Conservation (phyloP, 2,329 filamentous ascomycete species). For the Gyromitra esculenta region DNA sequence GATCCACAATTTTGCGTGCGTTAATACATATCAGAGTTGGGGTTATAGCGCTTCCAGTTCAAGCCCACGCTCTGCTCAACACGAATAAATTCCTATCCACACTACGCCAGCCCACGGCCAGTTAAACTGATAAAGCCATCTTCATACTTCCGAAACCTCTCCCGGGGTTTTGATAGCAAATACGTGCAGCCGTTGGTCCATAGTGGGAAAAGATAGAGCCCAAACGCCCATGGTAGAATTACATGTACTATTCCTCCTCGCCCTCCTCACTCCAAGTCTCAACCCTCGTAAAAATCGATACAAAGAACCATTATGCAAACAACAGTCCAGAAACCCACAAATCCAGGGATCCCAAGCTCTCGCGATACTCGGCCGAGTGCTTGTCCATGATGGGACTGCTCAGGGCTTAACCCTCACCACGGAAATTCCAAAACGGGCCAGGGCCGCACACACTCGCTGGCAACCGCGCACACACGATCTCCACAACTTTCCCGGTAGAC, state of each 20-base stretch:
- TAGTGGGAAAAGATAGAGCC: neutral
- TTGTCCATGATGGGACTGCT: slow-evolving; percentile 41
- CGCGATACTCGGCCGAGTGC: neutral
- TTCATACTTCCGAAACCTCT: too few species aligned
- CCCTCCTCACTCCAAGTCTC: neutral
- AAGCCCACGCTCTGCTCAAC: neutral
- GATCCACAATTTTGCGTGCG: too few species aligned
- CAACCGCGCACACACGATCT: slow-evolving; percentile 26
- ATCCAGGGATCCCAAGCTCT: neutral
- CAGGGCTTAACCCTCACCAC: slow-evolving; percentile 41
- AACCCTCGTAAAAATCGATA: neutral
- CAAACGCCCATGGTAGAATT: neutral
- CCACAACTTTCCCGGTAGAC: slow-evolving; percentile 34
- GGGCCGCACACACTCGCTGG: slow-evolving; percentile 33
- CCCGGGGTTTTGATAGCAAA: too few species aligned
- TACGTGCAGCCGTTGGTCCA: too few species aligned
- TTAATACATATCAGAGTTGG: too few species aligned
- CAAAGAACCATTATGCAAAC: neutral
- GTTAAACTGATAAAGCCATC: too few species aligned
- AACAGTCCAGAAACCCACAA: neutral
- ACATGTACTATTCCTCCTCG: neutral
- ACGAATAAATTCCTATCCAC: neutral
- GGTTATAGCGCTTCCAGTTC: too few species aligned
- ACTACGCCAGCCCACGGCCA: too few species aligned
- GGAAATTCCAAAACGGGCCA: slow-evolving; percentile 23